phyloP scores from a whole-genome alignment of 305 asterid species.

The Solanum chacoense region DNA sequence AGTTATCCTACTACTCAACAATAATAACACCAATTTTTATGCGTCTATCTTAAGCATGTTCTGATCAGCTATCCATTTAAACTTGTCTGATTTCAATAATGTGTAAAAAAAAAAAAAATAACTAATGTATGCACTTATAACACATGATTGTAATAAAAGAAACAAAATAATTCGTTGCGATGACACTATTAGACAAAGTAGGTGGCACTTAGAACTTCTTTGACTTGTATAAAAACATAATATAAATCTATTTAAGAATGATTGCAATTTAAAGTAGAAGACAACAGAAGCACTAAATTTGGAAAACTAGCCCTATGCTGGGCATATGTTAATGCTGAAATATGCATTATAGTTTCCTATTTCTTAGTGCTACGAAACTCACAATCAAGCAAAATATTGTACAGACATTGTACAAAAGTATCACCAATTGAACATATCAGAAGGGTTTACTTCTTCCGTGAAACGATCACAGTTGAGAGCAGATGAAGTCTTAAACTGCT shows the following conservation, averaged over 20 bases:
- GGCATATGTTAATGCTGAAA: background rate
- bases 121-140: background rate
- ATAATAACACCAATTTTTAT: background rate
- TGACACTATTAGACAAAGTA: background rate
- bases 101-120: background rate
- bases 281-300: background rate
- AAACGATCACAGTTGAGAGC: background rate
- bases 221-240: background rate
- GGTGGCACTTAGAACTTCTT: background rate
- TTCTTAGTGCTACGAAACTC: background rate
- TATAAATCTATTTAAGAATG: background rate
- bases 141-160: background rate
- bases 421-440: background rate
- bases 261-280: background rate
- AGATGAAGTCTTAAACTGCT: background rate
- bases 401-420: background rate
- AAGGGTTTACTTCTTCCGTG: background rate
- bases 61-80: background rate
- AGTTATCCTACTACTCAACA: background rate
- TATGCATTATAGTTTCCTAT: background rate
- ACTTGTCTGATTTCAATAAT: background rate
- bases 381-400: background rate
- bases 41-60: background rate
- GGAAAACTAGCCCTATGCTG: background rate
- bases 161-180: background rate